Base-by-base conservation (phyloP, 2,329 filamentous ascomycete species). In the Phialophora tarda region DNA sequence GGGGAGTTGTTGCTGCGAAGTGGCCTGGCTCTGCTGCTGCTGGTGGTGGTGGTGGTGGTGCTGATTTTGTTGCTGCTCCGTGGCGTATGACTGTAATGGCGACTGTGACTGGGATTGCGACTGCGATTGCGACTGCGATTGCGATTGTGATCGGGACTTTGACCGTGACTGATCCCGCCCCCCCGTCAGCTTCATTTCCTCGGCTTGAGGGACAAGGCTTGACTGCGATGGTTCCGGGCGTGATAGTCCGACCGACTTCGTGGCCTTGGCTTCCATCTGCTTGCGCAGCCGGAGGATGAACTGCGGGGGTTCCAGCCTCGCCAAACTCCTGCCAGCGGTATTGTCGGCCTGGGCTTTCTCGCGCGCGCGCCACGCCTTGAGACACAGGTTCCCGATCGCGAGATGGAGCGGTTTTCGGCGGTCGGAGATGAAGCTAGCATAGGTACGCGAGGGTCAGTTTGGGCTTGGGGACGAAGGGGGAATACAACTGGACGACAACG, bases 341-440 rank as follows among this genome's bases (percentile, higher is more conserved):
- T 26, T 56, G 17, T 61, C 59, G 4, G 30, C 34, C 48, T 61
- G 59, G 0, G 78, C 77, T 24, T 82, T 71, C 48, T 59, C 54
- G 11, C 63, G 63, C 17, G 66, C 75, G 11, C 79, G 77, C 81
- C 81, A 84, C 0, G 81, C 78, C 62, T 78, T 80, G 1, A 83
- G 66, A 1, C 78, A 78, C n/a, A 83, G 71, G 50, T 77, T 77
- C 1, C 76, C 75, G 5, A 82, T 70, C 0, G 81, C 81, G 17
- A 79, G 65, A 24, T 80, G 76, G 8, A 83, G 73, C 1, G 79
- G 77, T 48, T 74, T 77, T 4, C 73, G 72, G 1, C 73, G 64
- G 17, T 75, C 73, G 24, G 70, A 71, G 23, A 77, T 73, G 54
- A 81, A 61, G 28, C 59, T 61, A 21, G 17, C 21, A 38, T 24